Percentiles rank a stretch among this genome's conserved stretches.
Conservation (phyloP, 148 eudicot species). For the Pouteria glomerata region DNA sequence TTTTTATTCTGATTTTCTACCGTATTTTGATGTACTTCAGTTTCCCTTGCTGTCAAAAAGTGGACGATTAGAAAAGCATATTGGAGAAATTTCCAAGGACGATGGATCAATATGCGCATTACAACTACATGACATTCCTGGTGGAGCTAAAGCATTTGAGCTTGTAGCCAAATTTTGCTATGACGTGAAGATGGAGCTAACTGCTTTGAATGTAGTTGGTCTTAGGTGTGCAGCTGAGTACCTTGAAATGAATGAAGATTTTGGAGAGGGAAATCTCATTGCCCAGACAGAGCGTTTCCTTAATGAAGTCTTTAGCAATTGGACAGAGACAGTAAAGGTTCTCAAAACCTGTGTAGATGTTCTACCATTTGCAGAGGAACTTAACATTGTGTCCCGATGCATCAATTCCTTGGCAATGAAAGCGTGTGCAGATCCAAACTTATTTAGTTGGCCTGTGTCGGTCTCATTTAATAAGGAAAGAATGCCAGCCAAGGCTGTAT, state of each 20-base stretch:
- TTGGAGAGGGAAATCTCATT: constrained; percentile 65
- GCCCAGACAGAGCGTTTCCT: constrained; percentile 49
- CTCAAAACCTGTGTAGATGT: constrained; percentile 57
- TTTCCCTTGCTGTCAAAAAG: constrained; percentile 71
- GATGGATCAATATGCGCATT: constrained; percentile 36
- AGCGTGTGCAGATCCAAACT: constrained; percentile 45
- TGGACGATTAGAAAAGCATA: constrained; percentile 47
- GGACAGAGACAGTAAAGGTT: constrained; percentile 63
- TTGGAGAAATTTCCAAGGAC: constrained; percentile 38
- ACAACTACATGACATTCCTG: constrained; percentile 54
- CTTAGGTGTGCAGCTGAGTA: constrained; percentile 68
- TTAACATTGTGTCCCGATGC: constrained; percentile 49
- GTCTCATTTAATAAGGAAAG: constrained; percentile 13
- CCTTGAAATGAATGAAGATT: constrained; percentile 66
- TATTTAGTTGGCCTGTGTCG: constrained; percentile 43
- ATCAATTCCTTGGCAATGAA: constrained; percentile 61
- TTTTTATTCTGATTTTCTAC: not conserved
- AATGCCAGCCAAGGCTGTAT: constrained; percentile 21
- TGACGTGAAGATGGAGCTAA: constrained; percentile 62
- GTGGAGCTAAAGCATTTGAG: constrained; percentile 66
- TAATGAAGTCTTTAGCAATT: constrained; percentile 51
- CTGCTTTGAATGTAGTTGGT: constrained; percentile 47
- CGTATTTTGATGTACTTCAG: constrained; percentile 17
- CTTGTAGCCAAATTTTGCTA: constrained; percentile 61
- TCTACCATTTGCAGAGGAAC: constrained; percentile 48